Percentiles rank a stretch among this genome's conserved stretches.
Conservation (phyloP, 352 stramenopile species). For the Globisporangium uncinulatum region DNA sequence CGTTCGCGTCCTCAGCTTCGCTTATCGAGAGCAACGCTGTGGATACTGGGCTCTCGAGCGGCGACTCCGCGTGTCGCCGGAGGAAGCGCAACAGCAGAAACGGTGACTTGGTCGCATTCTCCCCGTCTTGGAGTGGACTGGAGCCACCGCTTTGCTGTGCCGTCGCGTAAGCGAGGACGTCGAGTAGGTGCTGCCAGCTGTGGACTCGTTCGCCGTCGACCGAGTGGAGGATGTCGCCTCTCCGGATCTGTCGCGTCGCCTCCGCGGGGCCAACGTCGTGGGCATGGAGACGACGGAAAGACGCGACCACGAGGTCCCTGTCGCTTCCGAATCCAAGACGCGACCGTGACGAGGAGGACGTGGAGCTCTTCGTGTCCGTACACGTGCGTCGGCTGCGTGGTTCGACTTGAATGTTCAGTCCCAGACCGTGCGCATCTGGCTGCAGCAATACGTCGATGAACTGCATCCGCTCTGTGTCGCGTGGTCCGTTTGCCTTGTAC, state of each 20-base stretch:
- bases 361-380: too few relatives aligned
- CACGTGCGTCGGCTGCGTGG: background rate
- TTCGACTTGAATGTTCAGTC: conserved; percentile 28
- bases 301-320: conserved; percentile 24
- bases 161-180: conserved; percentile 9
- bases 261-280: conserved; percentile 46
- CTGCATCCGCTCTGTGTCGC: background rate
- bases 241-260: conserved; percentile 29
- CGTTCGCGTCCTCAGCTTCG: background rate
- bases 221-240: conserved; percentile 34
- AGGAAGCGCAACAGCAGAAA: conserved; percentile 46
- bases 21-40: conserved; percentile 5
- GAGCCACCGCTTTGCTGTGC: too few relatives aligned
- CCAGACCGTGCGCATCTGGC: conserved; percentile 34
- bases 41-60: conserved; percentile 8
- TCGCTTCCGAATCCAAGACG: too few relatives aligned
- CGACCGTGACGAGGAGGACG: too few relatives aligned
- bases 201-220: conserved; percentile 33
- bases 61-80: conserved; percentile 7
- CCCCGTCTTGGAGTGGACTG: background rate
- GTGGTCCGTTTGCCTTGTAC: background rate
- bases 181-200: conserved; percentile 24
- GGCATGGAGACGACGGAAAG: conserved; percentile 34
- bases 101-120: conserved; percentile 2
- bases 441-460: conserved; percentile 48